Base-by-base conservation (phyloP, 2,329 filamentous ascomycete genomes). In the Aureobasidium sp. region DNA sequence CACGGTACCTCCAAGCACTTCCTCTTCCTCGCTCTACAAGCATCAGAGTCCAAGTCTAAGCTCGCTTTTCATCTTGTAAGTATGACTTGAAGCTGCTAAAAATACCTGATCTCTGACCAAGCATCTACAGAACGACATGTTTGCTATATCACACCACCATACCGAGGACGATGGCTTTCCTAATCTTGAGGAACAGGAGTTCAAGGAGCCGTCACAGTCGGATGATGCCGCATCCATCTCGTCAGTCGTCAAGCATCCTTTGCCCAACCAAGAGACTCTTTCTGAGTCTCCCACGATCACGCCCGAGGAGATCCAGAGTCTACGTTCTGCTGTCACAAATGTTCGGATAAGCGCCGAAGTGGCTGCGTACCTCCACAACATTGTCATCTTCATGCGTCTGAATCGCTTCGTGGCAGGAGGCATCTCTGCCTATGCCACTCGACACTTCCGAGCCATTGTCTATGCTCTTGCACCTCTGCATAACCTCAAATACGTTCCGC, bases 81-180 rank as follows among this genome's bases (percentile, higher is more conserved):
- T 39, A 32, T 17, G 2, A 9, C 17, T 39, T 3, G 13, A 39
- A 4, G 8, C 32, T 12, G 1, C 3, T 7, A n/a, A 6, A n/a
- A 2, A 26, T 15, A 24, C n/a, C 3, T 12, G 17, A 5, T 39
- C 13, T 32, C 46, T 48, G 15, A 48, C 6, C 5, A 48, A 48
- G 1, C 26, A 36, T 48, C 3, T 17, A 5, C 7, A 56, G 61
- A 95, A 92, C 69, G 91, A 97, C 63, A 85, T 89, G 66, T 87
- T 97, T 67, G 90, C 92, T 71, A 86, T 97, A 63, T 93, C 90
- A 0, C 92, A 97, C 73, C 90, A 87, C 77, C 92, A 97, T 69
- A 82, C 87, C 63, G 79, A 83, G 4, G 78, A 81, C 1, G 85
- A 93, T 71, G 90, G 88, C 0, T 88, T 92, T 65, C 81, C 86